Conservation (phyloP, 2,329 filamentous ascomycete genomes). For the Hirsutella rhossiliensis region DNA sequence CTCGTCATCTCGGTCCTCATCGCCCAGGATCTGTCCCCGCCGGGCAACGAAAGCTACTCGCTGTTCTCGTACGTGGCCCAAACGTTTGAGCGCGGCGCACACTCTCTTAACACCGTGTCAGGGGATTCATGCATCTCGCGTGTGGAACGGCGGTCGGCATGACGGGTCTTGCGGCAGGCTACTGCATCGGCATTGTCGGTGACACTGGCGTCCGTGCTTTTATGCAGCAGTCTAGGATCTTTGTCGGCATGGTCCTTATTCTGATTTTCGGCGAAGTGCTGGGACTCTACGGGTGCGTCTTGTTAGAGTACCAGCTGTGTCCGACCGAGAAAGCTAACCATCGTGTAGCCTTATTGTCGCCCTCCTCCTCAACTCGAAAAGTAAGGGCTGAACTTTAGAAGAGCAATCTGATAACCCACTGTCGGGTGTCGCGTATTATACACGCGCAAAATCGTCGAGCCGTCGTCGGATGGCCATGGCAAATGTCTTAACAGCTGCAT, state of each 20-base stretch:
- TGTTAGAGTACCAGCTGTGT: not conserved
- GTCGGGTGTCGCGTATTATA: not conserved
- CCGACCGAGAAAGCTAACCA: conserved; percentile 1
- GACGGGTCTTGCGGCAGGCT: conserved; percentile 86
- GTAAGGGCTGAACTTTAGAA: conserved; percentile 37
- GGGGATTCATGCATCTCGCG: conserved; percentile 86
- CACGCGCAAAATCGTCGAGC: not conserved
- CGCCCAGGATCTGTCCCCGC: conserved; percentile 73
- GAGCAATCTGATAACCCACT: not conserved
- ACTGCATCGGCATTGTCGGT: conserved; percentile 91
- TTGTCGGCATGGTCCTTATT: conserved; percentile 97
- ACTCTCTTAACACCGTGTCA: conserved; percentile 20
- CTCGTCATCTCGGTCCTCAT: conserved; percentile 96
- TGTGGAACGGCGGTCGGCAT: conserved; percentile 85
- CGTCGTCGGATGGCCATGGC: not conserved
- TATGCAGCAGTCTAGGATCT: conserved; percentile 92
- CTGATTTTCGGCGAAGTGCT: conserved; percentile 97
- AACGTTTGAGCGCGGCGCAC: not conserved
- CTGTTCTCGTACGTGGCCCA: conserved; percentile 58
- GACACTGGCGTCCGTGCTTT: conserved; percentile 89
- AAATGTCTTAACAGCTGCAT: conserved; percentile 17
- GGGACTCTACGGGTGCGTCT: conserved; percentile 81
- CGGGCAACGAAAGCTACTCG: conserved; percentile 55
- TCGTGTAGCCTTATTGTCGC: conserved; percentile 69
- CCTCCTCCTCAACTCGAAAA: conserved; percentile 84